Base-by-base conservation (phyloP, 345 rosid species). In the Sonneratia alba region DNA sequence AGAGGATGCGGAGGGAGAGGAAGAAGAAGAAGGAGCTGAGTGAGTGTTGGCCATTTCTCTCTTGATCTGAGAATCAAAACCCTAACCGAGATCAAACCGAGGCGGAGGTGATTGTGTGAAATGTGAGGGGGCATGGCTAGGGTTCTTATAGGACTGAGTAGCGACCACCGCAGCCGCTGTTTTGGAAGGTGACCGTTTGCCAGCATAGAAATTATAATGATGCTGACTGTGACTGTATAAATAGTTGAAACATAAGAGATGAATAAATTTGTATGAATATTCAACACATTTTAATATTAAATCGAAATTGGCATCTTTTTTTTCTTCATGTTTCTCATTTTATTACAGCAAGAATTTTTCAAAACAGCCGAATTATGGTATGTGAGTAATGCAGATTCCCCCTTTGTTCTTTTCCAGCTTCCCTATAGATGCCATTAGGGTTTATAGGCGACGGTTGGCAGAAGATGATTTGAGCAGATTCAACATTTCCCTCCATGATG, bases 141-240 rank as follows among this genome's bases (percentile, higher is more conserved):
- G 32, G 34, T 24, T 59, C 11, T 59, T 59, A 59, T 59, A 24
- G 64, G 24, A 53, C 59, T 18, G n/a, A 19, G n/a, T 1, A 8
- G 12, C 4, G 59, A 53, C 59, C 64, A 59, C 11, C 14, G 21
- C 36, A 14, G 22, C 22, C 11, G 36, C 36, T 6, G 34, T 11
- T 59, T 59, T 59, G 64, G 64, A 22, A 59, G 36, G 64, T 59
- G 64, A 59, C 36, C 24, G 64, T 55, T n/a, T 21, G 53, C 43
- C 43, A 48, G 53, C 4, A 45, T 48, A 14, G 18, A 13, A 48
- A 40, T 40, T 4, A 8, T 8, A 48, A 48, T 3, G 53, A 12
- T 3, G 4, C 16, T 12, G 12, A 13, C 43, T 40, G 9, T 40
- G 43, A 40, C 43, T 40, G 0, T 27, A 27, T 27, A 27, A 27